These are phyloP conservation scores for Pseudocercospora ulei DNA, from an alignment of 2,329 filamentous ascomycete genomes.

Conservation along the genomic window DNA sequence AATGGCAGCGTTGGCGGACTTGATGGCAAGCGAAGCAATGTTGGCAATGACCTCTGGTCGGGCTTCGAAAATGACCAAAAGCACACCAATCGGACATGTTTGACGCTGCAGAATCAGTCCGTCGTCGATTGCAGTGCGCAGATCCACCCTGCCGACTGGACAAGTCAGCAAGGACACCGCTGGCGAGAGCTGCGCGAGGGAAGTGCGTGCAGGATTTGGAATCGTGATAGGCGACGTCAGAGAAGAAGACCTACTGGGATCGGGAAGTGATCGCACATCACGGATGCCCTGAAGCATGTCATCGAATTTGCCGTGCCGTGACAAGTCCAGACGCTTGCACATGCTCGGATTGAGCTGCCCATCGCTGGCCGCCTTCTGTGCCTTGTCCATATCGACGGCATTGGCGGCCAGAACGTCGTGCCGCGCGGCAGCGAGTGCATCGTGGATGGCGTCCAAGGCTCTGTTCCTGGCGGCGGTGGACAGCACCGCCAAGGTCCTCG, in stretches of 20 bases:
- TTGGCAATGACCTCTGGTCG: slow-evolving; percentile 97
- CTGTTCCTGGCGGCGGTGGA: slow-evolving; percentile 67
- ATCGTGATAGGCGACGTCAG: no score
- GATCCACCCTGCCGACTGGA: slow-evolving; percentile 69
- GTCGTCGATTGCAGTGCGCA: slow-evolving; percentile 78
- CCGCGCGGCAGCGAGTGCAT: slow-evolving; percentile 59
- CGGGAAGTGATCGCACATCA: slow-evolving; percentile 71
- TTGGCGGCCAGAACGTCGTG: slow-evolving; percentile 79
- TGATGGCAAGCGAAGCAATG: slow-evolving; percentile 89
- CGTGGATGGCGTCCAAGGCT: slow-evolving; percentile 72
- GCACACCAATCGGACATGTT: slow-evolving; percentile 90
- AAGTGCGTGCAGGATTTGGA: neutral
- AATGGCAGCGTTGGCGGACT: slow-evolving; percentile 94
- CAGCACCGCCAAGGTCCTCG: slow-evolving; percentile 71
- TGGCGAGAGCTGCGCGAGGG: neutral
- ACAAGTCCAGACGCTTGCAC: slow-evolving; percentile 77
- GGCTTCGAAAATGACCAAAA: slow-evolving; percentile 96
- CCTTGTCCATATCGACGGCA: slow-evolving; percentile 65
- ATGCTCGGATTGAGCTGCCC: slow-evolving; percentile 72
- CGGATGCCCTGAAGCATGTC: slow-evolving; percentile 95
- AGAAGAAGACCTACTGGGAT: slow-evolving; percentile 60
- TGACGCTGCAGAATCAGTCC: slow-evolving; percentile 76
- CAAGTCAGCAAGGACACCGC: slow-evolving; percentile 28
- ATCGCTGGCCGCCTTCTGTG: slow-evolving; percentile 60
- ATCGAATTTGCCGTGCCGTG: slow-evolving; percentile 82